Conservation (phyloP, 441 rosid species). For the Pelargonium citronellum region DNA sequence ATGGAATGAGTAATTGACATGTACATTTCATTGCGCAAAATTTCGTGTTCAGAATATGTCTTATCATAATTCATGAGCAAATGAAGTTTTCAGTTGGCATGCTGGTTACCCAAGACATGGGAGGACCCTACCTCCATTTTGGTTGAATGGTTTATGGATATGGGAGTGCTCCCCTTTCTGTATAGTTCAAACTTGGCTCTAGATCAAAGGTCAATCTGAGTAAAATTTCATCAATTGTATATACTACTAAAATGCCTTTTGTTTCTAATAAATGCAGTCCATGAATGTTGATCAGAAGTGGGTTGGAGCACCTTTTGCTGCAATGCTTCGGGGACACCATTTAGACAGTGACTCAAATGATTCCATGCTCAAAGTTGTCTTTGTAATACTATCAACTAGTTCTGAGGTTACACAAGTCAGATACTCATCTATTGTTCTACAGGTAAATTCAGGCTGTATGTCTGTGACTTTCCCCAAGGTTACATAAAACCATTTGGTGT, state of each 20-base stretch:
- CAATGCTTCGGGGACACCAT: conserved; percentile 83
- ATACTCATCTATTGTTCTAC: conserved; percentile 69
- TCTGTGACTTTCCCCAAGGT: conserved; percentile 11
- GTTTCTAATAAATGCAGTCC: conserved; percentile 46
- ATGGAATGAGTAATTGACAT: conserved; percentile 16
- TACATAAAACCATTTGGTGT: conserved; percentile 7
- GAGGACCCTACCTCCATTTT: not conserved
- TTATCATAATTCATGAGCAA: conserved; percentile 4
- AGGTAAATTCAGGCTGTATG: conserved; percentile 43
- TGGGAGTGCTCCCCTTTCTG: too few species aligned
- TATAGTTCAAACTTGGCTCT: not conserved
- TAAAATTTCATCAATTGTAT: not conserved
- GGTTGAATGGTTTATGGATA: not conserved
- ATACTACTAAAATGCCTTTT: conserved; percentile 9
- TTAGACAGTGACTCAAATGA: conserved; percentile 43
- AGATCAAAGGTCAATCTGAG: not conserved
- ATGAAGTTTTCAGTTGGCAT: conserved; percentile 1
- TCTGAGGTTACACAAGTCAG: conserved; percentile 71
- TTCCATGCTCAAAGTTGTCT: conserved; percentile 47
- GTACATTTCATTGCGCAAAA: conserved; percentile 18
- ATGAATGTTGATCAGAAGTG: conserved; percentile 68
- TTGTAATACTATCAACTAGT: conserved; percentile 54
- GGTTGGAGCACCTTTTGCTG: conserved; percentile 82
- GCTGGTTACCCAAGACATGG: not conserved
- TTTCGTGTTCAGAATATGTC: conserved; percentile 21